phyloP scores from a whole-genome alignment of 1,139 yeast species.

The Geotrichum europaeum region DNA sequence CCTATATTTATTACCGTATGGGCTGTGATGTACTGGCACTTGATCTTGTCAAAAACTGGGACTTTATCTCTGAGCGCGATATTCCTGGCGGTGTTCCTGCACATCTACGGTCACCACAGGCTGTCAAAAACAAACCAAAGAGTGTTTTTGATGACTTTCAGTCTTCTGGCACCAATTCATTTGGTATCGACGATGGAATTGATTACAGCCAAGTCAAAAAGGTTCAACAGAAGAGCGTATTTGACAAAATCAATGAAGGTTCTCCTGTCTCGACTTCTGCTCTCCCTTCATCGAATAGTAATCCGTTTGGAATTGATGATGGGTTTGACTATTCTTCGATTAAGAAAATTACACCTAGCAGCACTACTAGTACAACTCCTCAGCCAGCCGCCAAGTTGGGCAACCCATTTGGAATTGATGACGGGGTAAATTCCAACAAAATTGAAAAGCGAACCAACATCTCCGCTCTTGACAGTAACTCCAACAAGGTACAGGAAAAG shows the following conservation, averaged over 20 bases:
- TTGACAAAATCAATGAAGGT: neutral
- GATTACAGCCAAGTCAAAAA: slow-evolving; percentile 2
- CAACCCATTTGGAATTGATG: slow-evolving; percentile 8
- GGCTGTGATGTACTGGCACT: slow-evolving; percentile 82
- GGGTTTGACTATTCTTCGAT: slow-evolving; percentile 13
- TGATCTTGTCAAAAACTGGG: slow-evolving; percentile 62
- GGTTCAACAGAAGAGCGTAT: neutral
- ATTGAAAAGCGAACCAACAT: neutral
- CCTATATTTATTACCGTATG: slow-evolving; percentile 72
- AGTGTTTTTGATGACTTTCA: neutral
- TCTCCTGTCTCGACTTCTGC: neutral
- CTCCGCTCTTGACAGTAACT: neutral
- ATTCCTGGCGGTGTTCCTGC: neutral
- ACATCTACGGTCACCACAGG: neutral
- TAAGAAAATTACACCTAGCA: slow-evolving; percentile 8
- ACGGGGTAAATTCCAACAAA: slow-evolving; percentile 6
- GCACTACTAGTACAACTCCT: neutral
- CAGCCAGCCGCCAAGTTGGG: neutral
- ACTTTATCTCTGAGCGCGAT: slow-evolving; percentile 38
- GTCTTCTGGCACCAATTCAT: neutral
- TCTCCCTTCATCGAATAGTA: neutral
- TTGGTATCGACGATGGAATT: slow-evolving; percentile 7
- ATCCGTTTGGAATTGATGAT: slow-evolving; percentile 11
- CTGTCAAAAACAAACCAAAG: neutral
- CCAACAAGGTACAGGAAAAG: neutral